A percentile compares a stretch with the other conserved stretches of the same genome.
These are phyloP conservation scores for Hirschioporus abietinus DNA, from an alignment of 768 basidiomycete species.

Conservation along the genomic window DNA sequence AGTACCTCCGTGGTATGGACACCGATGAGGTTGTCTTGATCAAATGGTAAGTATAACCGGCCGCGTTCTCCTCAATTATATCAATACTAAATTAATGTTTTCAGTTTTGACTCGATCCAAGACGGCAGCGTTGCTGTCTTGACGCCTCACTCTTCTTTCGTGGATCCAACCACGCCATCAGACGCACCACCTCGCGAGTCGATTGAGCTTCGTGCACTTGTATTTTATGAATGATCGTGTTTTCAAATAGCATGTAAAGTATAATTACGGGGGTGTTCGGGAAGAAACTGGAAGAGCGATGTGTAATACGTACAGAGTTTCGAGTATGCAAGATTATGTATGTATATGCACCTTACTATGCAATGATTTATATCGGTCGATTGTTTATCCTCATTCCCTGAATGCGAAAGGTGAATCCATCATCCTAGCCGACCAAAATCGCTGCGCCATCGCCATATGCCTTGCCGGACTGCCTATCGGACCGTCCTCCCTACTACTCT, in stretches of 20 bases:
- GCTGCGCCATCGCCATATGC: neutral
- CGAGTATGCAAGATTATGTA: no score
- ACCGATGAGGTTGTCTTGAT: conserved; percentile 47
- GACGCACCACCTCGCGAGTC: conserved; percentile 48
- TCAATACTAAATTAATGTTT: neutral
- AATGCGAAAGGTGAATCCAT: neutral
- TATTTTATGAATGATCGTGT: conserved; percentile 46
- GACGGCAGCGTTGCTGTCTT: conserved; percentile 45
- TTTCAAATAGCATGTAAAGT: no score
- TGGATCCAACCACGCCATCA: conserved; percentile 46
- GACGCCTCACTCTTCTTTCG: conserved; percentile 61
- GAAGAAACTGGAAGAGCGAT: no score
- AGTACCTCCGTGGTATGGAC: conserved; percentile 41
- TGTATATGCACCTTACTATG: no score
- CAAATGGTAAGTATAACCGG: conserved; percentile 41
- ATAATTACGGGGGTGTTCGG: no score
- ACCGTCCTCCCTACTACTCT: neutral
- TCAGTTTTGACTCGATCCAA: conserved; percentile 28
- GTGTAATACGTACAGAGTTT: no score
- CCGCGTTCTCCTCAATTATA: neutral
- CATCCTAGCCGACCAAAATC: neutral
- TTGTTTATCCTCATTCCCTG: neutral
- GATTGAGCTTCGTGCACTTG: conserved; percentile 56
- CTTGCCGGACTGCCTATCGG: neutral
- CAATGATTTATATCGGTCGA: neutral